These are phyloP conservation scores for Saturnispora besseyi DNA, from an alignment of 805 yeast species.

Conservation along the genomic window DNA sequence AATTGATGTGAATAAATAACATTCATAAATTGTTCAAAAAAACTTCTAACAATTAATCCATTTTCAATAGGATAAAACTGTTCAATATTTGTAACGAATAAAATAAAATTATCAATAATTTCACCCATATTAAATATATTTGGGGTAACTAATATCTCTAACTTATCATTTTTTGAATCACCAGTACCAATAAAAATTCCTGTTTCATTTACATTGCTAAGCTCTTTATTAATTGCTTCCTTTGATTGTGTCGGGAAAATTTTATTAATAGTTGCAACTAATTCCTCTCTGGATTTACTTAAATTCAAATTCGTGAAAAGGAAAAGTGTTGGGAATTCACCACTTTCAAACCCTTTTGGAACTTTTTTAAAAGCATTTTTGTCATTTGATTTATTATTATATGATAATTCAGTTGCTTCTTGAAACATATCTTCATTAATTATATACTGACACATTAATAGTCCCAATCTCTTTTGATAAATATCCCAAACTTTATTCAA, in stretches of 20 bases:
- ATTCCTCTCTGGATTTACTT: conserved; percentile 19
- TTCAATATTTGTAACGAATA: conserved; percentile 55
- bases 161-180: conserved; percentile 36
- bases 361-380: conserved; percentile 18
- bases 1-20: conserved; percentile 55
- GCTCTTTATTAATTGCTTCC: conserved; percentile 14
- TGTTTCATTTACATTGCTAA: conserved; percentile 15
- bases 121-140: conserved; percentile 74
- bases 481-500: conserved; percentile 34
- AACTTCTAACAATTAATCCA: conserved; percentile 29
- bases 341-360: conserved; percentile 18
- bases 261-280: conserved; percentile 7
- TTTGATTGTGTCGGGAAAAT: conserved; percentile 6
- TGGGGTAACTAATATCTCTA: conserved; percentile 58
- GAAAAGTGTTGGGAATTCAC: conserved; percentile 23
- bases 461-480: conserved; percentile 33
- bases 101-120: conserved; percentile 61
- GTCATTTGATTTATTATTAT: conserved; percentile 12
- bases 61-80: conserved; percentile 29
- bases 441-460: conserved; percentile 31
- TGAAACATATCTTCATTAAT: conserved; percentile 26
- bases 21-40: conserved; percentile 59
- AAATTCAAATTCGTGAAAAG: conserved; percentile 28
- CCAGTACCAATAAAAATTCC: conserved; percentile 54
- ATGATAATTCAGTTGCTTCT: conserved; percentile 16